A percentile compares a stretch with the other conserved stretches of the same genome.
Evolutionary conservation across 306 rosid species (phyloP).

Genomic region (Neltuma alba): DNA sequence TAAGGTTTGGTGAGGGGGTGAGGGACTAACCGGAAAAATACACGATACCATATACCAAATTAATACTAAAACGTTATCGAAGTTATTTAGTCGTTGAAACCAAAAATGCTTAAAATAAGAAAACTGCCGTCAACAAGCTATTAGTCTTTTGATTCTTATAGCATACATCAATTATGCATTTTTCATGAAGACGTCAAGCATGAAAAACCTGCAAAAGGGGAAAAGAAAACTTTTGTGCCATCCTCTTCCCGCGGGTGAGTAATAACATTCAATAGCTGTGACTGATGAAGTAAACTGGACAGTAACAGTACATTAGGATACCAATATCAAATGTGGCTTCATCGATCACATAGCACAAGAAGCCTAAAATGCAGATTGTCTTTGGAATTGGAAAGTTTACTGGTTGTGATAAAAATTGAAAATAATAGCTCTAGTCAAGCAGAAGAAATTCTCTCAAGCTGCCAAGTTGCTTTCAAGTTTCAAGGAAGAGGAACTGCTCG

Average conservation of each 20-base stretch:
- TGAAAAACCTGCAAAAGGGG: background rate
- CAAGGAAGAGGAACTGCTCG: background rate
- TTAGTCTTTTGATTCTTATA: background rate
- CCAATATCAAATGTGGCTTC: background rate
- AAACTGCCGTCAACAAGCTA: background rate
- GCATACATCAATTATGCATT: background rate
- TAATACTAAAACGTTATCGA: background rate
- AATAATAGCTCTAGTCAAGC: background rate
- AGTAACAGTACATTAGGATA: background rate
- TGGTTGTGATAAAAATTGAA: background rate
- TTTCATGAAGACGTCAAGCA: background rate
- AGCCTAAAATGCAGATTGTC: background rate
- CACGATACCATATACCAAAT: background rate
- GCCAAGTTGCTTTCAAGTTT: background rate
- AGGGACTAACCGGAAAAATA: background rate
- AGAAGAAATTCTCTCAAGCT: background rate
- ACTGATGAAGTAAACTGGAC: constrained; percentile 2
- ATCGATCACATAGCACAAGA: background rate
- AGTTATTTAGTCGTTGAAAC: background rate
- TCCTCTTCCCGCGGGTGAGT: constrained; percentile 3
- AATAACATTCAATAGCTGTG: background rate
- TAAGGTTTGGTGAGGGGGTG: background rate
- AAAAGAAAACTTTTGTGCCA: constrained; percentile 28
- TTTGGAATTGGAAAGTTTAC: constrained; percentile 20
- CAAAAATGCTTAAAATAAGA: background rate